phyloP scores from a whole-genome alignment of 2,329 filamentous ascomycete species.

The Fusarium newnesense region DNA sequence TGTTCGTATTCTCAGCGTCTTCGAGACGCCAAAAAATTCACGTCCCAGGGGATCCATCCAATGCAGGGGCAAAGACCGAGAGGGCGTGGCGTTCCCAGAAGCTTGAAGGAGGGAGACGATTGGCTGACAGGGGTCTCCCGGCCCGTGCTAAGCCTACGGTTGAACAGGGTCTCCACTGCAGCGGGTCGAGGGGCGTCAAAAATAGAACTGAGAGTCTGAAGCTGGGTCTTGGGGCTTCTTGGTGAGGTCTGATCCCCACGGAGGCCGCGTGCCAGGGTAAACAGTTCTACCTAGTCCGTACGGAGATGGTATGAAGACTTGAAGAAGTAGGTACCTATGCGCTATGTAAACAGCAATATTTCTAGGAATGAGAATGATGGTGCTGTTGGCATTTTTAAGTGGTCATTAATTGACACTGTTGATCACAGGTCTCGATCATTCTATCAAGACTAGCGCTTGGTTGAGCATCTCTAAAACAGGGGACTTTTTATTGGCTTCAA shows the following conservation, averaged over 20 bases:
- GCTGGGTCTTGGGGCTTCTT: conserved; percentile 14
- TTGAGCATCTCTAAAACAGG: conserved; percentile 22
- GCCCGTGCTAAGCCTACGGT: conserved; percentile 4
- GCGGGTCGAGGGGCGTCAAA: conserved; percentile 39
- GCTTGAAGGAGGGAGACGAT: conserved; percentile 13
- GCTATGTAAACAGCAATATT: neutral
- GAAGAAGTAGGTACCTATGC: neutral
- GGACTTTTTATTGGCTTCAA: conserved; percentile 26
- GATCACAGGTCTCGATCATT: conserved; percentile 13
- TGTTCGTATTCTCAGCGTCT: conserved; percentile 31
- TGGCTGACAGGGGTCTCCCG: conserved; percentile 21
- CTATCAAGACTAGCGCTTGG: conserved; percentile 6
- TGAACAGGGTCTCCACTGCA: conserved; percentile 20
- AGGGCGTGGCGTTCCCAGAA: conserved; percentile 23
- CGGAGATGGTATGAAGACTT: neutral
- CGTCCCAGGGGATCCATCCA: conserved; percentile 3
- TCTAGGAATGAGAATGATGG: neutral
- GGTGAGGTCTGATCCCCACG: conserved; percentile 18
- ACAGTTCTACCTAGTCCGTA: neutral
- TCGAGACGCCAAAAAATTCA: conserved; percentile 4
- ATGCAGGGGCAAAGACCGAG: conserved; percentile 32
- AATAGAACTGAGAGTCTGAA: conserved; percentile 35
- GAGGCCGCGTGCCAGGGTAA: conserved; percentile 31
- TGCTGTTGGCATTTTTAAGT: neutral
- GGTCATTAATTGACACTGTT: neutral